Base-by-base conservation (phyloP, 2,329 filamentous ascomycete genomes). In the Coniochaeta sp. region DNA sequence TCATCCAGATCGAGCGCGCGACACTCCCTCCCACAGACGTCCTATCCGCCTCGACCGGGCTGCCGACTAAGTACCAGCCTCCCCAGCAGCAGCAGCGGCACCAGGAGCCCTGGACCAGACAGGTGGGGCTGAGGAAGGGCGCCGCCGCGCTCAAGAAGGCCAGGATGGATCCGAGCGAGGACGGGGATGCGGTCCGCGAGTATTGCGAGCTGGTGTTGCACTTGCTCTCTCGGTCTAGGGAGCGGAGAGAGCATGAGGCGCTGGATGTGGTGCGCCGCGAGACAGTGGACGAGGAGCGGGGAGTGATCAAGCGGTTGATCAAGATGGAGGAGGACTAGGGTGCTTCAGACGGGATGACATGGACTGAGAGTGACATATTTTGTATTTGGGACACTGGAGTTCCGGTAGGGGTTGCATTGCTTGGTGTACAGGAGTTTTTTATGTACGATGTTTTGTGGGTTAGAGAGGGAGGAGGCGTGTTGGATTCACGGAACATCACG, bases 131-230 rank as follows among this genome's bases (percentile, higher is more conserved):
- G 57, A 75, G 79, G 59, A 79, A 79, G 22, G 86, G 83, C 1
- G 79, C 83, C 52, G 75, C 79, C 22, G 79, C 79, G 16, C 72
- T 89, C 61, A 79, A 79, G 47, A 76, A 71, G 59, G 80, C 81
- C 36, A 76, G 81, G 61, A 74, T 75, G 34, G 76, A 77, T 33
- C 76, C 78, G 1, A 77, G 79, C n/a, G 78, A 81, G 64, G 80
- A 81, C 61, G 83, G 83, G 33, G 83, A 87, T 64, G 85, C 77
- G 5, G 74, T 89, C 33, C 74, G 81, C 58, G 85, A 87, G 70
- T 89, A 85, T 66, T 81, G 79, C 55, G 81, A 83, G 62, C 72
- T 87, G 24, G 77, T 88, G 19, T 67, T 80, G 56, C 75, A 79
- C 60, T 70, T 85, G 36, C 73, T 85, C 24, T 72, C 72, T 59